phyloP scores from a whole-genome alignment of 2,329 filamentous ascomycete species.

The Ceratocystis papillata region DNA sequence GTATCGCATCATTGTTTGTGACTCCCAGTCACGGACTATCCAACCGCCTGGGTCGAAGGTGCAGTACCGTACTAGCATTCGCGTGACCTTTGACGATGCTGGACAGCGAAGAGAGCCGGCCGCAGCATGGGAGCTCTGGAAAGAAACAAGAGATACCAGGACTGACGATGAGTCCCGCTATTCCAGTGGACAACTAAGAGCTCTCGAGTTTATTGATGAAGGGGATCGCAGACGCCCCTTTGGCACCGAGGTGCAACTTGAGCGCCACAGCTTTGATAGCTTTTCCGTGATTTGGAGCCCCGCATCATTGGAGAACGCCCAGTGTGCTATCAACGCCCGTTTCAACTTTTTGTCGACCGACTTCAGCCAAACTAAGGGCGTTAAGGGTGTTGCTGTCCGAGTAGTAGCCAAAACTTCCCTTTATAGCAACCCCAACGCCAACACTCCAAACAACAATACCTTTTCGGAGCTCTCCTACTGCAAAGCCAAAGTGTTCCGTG shows the following conservation, averaged over 20 bases:
- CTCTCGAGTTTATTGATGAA: constrained; percentile 83
- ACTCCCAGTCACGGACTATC: constrained; percentile 48
- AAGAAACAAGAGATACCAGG: constrained; percentile 80
- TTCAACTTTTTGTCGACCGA: constrained; percentile 99
- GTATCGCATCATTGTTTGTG: constrained; percentile 74
- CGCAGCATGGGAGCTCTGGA: constrained; percentile 82
- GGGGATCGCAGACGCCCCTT: constrained; percentile 48
- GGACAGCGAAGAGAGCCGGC: constrained; percentile 76
- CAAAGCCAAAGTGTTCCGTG: constrained; percentile 93
- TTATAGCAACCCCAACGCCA: constrained; percentile 38
- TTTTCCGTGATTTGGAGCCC: constrained; percentile 87
- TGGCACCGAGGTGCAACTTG: constrained; percentile 54
- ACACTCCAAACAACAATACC: neutral
- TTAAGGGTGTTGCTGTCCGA: constrained; percentile 91
- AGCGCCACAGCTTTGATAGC: constrained; percentile 77
- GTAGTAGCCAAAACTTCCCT: constrained; percentile 82
- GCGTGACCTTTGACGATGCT: constrained; percentile 96
- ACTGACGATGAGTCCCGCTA: constrained; percentile 74
- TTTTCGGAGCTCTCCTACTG: constrained; percentile 72
- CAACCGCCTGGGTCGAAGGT: constrained; percentile 47
- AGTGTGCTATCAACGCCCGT: constrained; percentile 79
- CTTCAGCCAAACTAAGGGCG: constrained; percentile 96
- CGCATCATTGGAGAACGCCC: constrained; percentile 53
- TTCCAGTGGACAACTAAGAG: constrained; percentile 79
- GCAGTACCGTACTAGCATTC: constrained; percentile 78